Evolutionary conservation across 1,284 basidiomycete species (phyloP), one percentile per base, ranked within the genome.

Genomic region (Malassezia arunalokei): DNA sequence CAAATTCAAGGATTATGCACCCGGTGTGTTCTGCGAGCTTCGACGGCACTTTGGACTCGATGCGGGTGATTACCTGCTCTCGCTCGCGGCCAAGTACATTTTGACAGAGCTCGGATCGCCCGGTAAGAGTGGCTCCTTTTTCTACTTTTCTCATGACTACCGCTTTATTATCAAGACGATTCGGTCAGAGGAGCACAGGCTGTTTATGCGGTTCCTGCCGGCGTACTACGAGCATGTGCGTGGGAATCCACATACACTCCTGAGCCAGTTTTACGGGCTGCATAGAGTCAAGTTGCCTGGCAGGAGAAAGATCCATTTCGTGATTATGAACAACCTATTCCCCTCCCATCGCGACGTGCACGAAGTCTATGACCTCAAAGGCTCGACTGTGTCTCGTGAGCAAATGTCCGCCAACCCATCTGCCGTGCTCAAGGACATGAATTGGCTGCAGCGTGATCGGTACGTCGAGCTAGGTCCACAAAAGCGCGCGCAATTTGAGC

Each of bases 101-200:
- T 80, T 98, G 33, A 92, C 88, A 47, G 92, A 98, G 74, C 81
- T 98, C 17, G 92, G 92, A n/a, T 95, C 90, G 3, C 92, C 92
- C 0, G 92, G 92, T 42, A 98, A 98, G 77, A 91, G 87, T 4
- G 92, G 92, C 15, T 92, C 88, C 15, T 98, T 98, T 78, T 98
- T 98, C 78, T 98, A 98, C 78, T 98, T 96, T 74, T 95, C 90
- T 11, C 81, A 91, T 40, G 92, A 98, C 77, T 98, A 96, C 71
- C 86, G 91, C 1, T 98, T 95, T 78, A 98, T 98, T 77, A 98
- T 98, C 82, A 98, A 96, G 77, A 98, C 92, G 15, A 96, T 98
- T 61, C 86, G 85, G 32, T 88, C 91, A 67, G 79, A 81, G 35
- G 92, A 98, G 74, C 90, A 95, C 79, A 87, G 89, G 74, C 96